Percentiles rank a stretch among this genome's conserved stretches.
Conservation (phyloP, 352 stramenopile species). For the Globisporangium megalacanthum region DNA sequence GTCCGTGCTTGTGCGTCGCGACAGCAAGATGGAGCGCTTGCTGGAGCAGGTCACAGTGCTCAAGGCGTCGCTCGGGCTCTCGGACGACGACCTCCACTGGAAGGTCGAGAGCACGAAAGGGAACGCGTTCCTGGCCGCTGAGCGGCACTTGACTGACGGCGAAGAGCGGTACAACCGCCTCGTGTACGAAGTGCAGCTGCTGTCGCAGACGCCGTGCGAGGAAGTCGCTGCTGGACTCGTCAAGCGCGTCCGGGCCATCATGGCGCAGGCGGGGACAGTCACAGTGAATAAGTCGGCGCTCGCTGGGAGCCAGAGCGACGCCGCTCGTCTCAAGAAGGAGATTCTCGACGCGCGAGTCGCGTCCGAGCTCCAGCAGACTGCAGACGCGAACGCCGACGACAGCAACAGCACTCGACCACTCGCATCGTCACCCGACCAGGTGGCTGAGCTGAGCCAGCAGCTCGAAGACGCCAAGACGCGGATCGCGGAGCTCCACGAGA, state of each 20-base stretch:
- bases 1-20: constrained; percentile 29
- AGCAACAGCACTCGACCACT: neutral
- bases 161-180: constrained; percentile 71
- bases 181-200: constrained; percentile 53
- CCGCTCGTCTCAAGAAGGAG: constrained; percentile 35
- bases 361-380: constrained; percentile 31
- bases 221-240: constrained; percentile 39
- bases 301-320: constrained; percentile 25
- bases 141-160: constrained; percentile 38
- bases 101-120: constrained; percentile 71
- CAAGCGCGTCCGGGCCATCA: constrained; percentile 30
- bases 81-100: constrained; percentile 75
- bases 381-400: neutral
- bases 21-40: constrained; percentile 57
- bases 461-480: constrained; percentile 36
- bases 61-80: constrained; percentile 65
- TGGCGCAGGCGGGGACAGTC: constrained; percentile 31
- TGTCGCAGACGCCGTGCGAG: constrained; percentile 47
- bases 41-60: constrained; percentile 72
- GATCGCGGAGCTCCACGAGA: constrained; percentile 41
- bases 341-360: constrained; percentile 35
- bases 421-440: too few relatives aligned
- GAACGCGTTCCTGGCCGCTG: constrained; percentile 63
- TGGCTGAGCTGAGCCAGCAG: constrained; percentile 2
- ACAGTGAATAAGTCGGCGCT: constrained; percentile 34